Base-by-base conservation (phyloP, 129 eudicot genomes). In the Helianthus tuberosus region DNA sequence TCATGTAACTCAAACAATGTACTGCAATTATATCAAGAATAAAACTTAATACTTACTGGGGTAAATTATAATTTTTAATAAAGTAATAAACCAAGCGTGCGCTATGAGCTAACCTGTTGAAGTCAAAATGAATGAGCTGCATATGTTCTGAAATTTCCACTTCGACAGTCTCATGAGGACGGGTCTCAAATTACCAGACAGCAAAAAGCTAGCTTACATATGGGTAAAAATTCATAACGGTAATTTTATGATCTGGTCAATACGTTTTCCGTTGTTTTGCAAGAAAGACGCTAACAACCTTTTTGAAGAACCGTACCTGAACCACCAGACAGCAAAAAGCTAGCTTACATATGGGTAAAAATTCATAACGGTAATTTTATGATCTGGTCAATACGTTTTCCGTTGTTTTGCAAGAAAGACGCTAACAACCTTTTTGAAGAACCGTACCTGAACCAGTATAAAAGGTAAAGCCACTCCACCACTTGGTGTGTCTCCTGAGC, bases 121-220 rank as follows among this genome's bases (percentile, higher is more conserved):
- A 91, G 84, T 91, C 97, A 58, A 91, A 91, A 79, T 91, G 96
- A 73, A 91, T 96, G 52, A 91, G 86, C 81, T 89, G 96, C 97
- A 86, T 91, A 66, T 91, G 92, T 84, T 91, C 97, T 29, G 96
- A 88, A 71, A 91, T 91, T 76, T 91, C 97, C 77, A 91, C 93
- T 75, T 91, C 97, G 55, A 91, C 97, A 11, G 97, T 88, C 4
- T 92, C 97, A 59, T 91, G 94, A 80, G 96, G 96, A 11, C 90
- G 87, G 64, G 97, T 91, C 97, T 91, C 68, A 60, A 80, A 69
- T 77, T 68, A 58, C 23, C 14, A 71, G 36, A n/a, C n/a, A n/a
- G n/a, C n/a, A n/a, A n/a, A n/a, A n/a, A n/a, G n/a, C n/a, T n/a
- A n/a, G n/a, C n/a, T n/a, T n/a, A n/a, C n/a, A n/a, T n/a, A n/a